phyloP scores from a whole-genome alignment of 306 rosid species.

The Glycine soja region DNA sequence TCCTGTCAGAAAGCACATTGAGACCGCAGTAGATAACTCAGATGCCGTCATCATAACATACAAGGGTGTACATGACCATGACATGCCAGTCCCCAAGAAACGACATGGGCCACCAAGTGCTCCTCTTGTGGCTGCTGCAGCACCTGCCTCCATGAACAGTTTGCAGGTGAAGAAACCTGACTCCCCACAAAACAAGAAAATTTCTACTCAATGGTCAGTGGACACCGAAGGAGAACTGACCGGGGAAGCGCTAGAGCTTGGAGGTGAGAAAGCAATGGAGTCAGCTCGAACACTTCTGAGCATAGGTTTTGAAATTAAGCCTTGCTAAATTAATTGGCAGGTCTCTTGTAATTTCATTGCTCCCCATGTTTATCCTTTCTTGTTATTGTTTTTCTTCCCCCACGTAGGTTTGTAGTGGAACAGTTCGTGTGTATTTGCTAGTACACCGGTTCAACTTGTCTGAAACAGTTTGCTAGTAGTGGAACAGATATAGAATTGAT shows the following conservation, averaged over 20 bases:
- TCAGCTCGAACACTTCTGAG: conserved; percentile 96
- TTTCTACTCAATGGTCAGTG: conserved; percentile 82
- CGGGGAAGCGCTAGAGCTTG: conserved; percentile 91
- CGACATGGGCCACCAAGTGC: conserved; percentile 88
- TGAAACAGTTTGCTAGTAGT: conserved; percentile 54
- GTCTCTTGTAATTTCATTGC: conserved; percentile 52
- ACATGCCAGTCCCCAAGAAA: conserved; percentile 94
- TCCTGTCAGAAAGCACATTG: conserved; percentile 95
- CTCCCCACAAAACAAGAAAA: conserved; percentile 46
- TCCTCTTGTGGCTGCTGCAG: conserved; percentile 82
- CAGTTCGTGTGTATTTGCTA: conserved; percentile 67
- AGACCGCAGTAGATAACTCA: conserved; percentile 75
- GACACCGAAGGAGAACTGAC: conserved; percentile 91
- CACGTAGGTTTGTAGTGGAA: conserved; percentile 54
- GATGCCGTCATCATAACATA: conserved; percentile 80
- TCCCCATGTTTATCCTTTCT: conserved; percentile 25
- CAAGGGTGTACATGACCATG: conserved; percentile 95
- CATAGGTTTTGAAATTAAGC: conserved; percentile 99
- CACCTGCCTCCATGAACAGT: conserved; percentile 77
- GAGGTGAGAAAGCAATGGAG: conserved; percentile 97
- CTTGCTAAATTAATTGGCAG: conserved; percentile 73
- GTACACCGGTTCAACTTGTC: conserved; percentile 51
- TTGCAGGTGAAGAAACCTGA: conserved; percentile 57
- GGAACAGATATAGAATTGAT: conserved; percentile 52
- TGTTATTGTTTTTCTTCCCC: conserved; percentile 36